Evolutionary conservation across 768 basidiomycete species (phyloP), one percentile per base, ranked within the genome.

Genomic region (Fomitopsis pulvina): DNA sequence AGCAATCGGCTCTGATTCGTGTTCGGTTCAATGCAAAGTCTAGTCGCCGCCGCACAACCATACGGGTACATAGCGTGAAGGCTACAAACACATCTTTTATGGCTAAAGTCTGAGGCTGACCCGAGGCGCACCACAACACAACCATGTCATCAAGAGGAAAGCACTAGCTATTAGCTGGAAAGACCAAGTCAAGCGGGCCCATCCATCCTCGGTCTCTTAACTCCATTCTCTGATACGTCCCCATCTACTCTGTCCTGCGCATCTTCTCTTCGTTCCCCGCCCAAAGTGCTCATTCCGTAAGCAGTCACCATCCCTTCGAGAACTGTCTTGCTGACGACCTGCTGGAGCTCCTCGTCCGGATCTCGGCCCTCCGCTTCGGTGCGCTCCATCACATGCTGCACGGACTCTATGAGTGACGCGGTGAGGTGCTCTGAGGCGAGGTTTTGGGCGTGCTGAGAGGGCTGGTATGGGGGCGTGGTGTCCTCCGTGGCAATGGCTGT

Each of bases 401-500:
- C 80, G 22, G 79, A 77, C 45, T 69, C 66, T 70, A 92, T 78
- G 52, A 92, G 73, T 18, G 73, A 71, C 25, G 77, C 73, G 3
- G 90, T 87, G 51, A 92, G 75, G 28, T 71, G 66, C 58, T 89
- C 83, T n/a, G 87, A 81, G 28, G 78, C 79, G 26, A 67, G 66
- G 51, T 92, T 78, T 64, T 88, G 83, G 20, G 76, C 72, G 55
- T 86, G 78, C 60, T 86, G 80, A 4, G 85, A 87, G 2, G 76
- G 80, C 47, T 63, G 54, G 12, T 39, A 40, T 11, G 51, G 48
- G 32, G 56, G 39, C n/a, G 59, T 14, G 47, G 20, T 21, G 46
- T 27, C 26, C 54, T 34, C 46, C 60, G 28, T 48, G 59, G 39
- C 29, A 34, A 34, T 40, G 28, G 27, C 26, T 53, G 47, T 41